Evolutionary conservation across 768 basidiomycete species (phyloP).

Genomic region (Tricholoma saponaceum): DNA sequence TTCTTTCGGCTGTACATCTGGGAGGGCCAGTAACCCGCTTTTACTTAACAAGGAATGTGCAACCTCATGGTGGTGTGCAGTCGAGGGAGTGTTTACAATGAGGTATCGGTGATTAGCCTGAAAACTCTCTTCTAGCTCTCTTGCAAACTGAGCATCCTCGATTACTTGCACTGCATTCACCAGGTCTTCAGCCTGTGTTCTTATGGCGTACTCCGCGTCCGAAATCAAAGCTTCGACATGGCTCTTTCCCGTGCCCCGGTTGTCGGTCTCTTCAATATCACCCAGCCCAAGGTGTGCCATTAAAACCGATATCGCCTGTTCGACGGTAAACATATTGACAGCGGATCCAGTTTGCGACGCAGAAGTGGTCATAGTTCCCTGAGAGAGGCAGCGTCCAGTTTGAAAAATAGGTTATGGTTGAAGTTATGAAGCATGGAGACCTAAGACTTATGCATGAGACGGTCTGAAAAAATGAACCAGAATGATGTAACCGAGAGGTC

Average conservation of each 20-base stretch:
- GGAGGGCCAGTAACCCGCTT: background rate
- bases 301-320: background rate
- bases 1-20: background rate
- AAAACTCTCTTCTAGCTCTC: constrained; percentile 39
- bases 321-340: background rate
- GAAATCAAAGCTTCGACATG: constrained; percentile 24
- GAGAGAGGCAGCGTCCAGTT: background rate
- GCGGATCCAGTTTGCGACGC: background rate
- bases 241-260: constrained; percentile 34
- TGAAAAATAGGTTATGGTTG: background rate
- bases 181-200: constrained; percentile 35
- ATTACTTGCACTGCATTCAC: constrained; percentile 23
- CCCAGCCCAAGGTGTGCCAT: background rate
- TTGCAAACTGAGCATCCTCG: constrained; percentile 36
- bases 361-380: background rate
- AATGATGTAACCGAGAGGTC: background rate
- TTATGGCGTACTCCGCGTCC: constrained; percentile 45
- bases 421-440: background rate
- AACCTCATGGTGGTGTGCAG: background rate
- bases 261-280: background rate
- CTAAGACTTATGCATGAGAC: background rate
- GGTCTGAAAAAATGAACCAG: background rate
- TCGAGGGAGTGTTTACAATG: background rate
- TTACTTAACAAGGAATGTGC: background rate
- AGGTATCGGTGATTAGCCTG: constrained; percentile 22